Conservation (phyloP, 306 rosid genomes). For the Ammopiptanthus mongolicus region DNA sequence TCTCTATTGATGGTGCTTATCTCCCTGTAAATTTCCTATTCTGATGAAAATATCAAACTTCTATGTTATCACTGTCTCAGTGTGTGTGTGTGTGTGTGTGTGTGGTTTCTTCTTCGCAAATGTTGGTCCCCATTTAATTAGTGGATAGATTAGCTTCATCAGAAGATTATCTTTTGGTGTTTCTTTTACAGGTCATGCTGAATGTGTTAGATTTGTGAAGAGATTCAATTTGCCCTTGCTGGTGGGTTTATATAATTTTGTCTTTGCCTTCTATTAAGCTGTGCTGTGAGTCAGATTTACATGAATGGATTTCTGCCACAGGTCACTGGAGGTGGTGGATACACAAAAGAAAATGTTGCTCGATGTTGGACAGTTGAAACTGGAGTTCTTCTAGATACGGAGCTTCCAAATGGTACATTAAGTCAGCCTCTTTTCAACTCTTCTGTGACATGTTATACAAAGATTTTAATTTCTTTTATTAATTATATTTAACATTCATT, state of each 20-base stretch:
- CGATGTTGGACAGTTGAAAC: constrained; percentile 98
- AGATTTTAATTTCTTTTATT: constrained; percentile 1
- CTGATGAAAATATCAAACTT: background rate
- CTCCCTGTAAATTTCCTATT: constrained; percentile 46
- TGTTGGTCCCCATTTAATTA: background rate
- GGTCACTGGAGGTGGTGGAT: constrained; percentile 99
- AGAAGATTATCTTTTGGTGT: constrained; percentile 16
- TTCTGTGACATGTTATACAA: background rate
- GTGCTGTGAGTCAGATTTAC: constrained; percentile 18
- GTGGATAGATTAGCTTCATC: constrained; percentile 1
- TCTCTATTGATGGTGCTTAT: constrained; percentile 96
- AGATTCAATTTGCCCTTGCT: constrained; percentile 87
- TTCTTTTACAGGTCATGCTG: constrained; percentile 78
- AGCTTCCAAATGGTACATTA: constrained; percentile 80
- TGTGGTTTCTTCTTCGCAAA: background rate
- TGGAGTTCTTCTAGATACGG: constrained; percentile 92
- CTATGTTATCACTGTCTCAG: background rate
- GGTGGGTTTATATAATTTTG: constrained; percentile 46
- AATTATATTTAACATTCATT: background rate
- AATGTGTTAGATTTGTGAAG: constrained; percentile 92
- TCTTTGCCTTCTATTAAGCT: constrained; percentile 14
- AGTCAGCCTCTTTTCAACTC: constrained; percentile 2
- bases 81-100: background rate
- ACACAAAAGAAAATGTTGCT: constrained; percentile 98
- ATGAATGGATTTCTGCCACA: constrained; percentile 25